Evolutionary conservation across 2,329 filamentous ascomycete genomes (phyloP).

Genomic region (Thermoascus crustaceus): DNA sequence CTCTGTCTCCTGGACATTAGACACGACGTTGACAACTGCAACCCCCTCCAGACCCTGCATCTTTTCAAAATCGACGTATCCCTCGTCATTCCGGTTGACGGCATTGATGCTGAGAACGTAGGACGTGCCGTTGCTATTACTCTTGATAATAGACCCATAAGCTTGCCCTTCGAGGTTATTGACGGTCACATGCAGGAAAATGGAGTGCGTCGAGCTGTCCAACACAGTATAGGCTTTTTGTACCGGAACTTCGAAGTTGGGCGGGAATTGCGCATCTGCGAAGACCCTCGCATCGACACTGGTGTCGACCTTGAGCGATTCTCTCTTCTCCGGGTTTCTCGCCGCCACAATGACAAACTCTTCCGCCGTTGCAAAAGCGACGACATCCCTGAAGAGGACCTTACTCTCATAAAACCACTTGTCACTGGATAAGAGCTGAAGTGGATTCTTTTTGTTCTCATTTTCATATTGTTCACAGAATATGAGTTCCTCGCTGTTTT

Average conservation of each 20-base stretch:
- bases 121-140: slow-evolving; percentile 94
- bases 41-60: slow-evolving; percentile 89
- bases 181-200: slow-evolving; percentile 88
- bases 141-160: slow-evolving; percentile 88
- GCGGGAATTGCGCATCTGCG: slow-evolving; percentile 76
- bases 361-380: slow-evolving; percentile 86
- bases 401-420: slow-evolving; percentile 66
- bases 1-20: slow-evolving; percentile 59
- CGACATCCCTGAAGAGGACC: slow-evolving; percentile 60
- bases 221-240: slow-evolving; percentile 85
- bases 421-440: slow-evolving; percentile 67
- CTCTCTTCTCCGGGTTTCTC: slow-evolving; percentile 51
- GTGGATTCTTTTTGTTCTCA: slow-evolving; percentile 54
- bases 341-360: slow-evolving; percentile 91
- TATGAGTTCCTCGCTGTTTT: slow-evolving; percentile 55
- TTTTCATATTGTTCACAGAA: slow-evolving; percentile 57
- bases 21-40: slow-evolving; percentile 74
- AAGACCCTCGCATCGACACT: slow-evolving; percentile 80
- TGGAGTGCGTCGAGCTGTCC: slow-evolving; percentile 86
- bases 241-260: slow-evolving; percentile 69
- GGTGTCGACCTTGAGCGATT: slow-evolving; percentile 66
- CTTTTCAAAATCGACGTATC: slow-evolving; percentile 93
- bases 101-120: slow-evolving; percentile 76
- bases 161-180: slow-evolving; percentile 56
- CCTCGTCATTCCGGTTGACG: slow-evolving; percentile 70